Conservation (phyloP, 2,329 filamentous ascomycete species). For the Fusarium bactridioides region DNA sequence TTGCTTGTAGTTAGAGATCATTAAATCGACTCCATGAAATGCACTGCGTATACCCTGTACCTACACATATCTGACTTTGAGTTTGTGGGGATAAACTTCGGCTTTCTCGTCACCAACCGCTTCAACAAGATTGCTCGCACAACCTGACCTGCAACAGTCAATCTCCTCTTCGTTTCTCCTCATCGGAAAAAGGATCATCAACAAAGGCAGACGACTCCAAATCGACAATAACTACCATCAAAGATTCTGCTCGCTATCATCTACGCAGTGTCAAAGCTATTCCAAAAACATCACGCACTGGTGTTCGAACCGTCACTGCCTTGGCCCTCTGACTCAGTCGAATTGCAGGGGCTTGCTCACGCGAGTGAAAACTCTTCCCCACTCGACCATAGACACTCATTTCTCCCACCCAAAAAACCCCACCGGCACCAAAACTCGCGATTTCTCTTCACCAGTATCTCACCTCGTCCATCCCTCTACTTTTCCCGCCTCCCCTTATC, state of each 20-base stretch:
- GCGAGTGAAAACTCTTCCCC: constrained; percentile 39
- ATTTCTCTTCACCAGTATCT: constrained; percentile 39
- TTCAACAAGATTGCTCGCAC: neutral
- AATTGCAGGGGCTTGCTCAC: neutral
- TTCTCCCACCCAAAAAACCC: constrained; percentile 29
- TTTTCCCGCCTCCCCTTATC: constrained; percentile 8
- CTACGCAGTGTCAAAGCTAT: accelerated
- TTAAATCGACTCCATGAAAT: neutral
- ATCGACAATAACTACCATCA: neutral
- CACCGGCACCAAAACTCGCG: constrained; percentile 31
- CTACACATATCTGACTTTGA: neutral
- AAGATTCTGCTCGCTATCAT: neutral
- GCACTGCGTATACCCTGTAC: neutral
- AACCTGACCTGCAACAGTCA: neutral
- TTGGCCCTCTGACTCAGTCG: constrained; percentile 30
- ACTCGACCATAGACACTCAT: constrained; percentile 43
- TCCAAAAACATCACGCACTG: constrained; percentile 24
- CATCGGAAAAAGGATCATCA: neutral
- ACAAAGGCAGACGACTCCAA: neutral
- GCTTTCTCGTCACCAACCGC: neutral
- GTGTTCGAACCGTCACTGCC: constrained; percentile 42
- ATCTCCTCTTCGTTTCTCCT: neutral
- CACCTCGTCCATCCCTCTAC: constrained; percentile 3
- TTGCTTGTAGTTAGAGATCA: no score
- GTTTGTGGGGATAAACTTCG: neutral